phyloP scores from a whole-genome alignment of 306 rosid genomes.

The Albizia julibrissin region DNA sequence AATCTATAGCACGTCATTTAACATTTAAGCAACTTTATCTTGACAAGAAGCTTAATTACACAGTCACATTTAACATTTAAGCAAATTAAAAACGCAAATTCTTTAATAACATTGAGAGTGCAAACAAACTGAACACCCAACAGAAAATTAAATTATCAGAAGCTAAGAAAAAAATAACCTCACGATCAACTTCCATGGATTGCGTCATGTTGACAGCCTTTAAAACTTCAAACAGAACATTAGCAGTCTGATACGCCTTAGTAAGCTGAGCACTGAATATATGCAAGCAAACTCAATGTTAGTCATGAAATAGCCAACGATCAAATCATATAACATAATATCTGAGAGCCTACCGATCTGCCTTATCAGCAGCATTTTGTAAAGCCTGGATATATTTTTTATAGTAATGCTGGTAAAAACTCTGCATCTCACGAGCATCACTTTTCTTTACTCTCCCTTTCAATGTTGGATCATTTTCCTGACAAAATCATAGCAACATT shows the following conservation, averaged over 20 bases:
- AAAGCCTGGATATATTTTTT: slow-evolving; percentile 96
- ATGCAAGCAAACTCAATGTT: slow-evolving; percentile 25
- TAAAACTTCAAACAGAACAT: slow-evolving; percentile 96
- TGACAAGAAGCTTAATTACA: slow-evolving; percentile 21
- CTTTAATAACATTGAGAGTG: not conserved
- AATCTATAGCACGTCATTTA: slow-evolving; percentile 51
- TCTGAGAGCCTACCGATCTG: slow-evolving; percentile 73
- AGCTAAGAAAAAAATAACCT: slow-evolving; percentile 48
- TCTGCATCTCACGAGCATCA: slow-evolving; percentile 99
- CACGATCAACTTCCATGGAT: slow-evolving; percentile 94
- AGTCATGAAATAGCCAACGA: slow-evolving; percentile 25
- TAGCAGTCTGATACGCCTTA: slow-evolving; percentile 97
- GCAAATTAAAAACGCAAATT: not conserved
- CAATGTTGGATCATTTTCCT: slow-evolving; percentile 98
- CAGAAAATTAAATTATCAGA: slow-evolving; percentile 13
- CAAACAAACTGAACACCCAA: slow-evolving; percentile 16
- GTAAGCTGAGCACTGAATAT: slow-evolving; percentile 86
- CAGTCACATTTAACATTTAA: slow-evolving; percentile 15
- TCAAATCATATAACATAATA: slow-evolving; percentile 6
- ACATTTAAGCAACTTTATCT: not conserved
- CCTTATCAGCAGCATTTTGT: slow-evolving; percentile 92
- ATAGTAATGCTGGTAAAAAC: slow-evolving; percentile 95
- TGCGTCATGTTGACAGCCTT: slow-evolving; percentile 98
- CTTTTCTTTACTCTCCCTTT: slow-evolving; percentile 95
- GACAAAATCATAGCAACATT: slow-evolving; percentile 16